Base-by-base conservation (phyloP, 768 basidiomycete genomes). In the Rhizopogon vesiculosus region DNA sequence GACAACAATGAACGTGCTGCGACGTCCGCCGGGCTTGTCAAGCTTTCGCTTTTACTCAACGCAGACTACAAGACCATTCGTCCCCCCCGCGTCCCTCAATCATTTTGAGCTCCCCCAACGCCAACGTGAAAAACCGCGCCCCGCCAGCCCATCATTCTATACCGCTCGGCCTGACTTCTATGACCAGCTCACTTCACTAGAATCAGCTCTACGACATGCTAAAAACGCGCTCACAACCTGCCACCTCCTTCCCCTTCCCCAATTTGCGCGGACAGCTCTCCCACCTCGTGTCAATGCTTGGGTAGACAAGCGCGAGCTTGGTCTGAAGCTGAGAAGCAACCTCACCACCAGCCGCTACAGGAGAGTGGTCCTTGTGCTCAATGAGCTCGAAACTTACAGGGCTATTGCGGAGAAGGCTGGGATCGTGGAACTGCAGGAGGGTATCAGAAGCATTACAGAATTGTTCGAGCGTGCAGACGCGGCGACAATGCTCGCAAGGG, bases 121-220 rank as follows among this genome's bases (percentile, higher is more conserved):
- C 5, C 42, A 35, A 33, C 33, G 7, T 3, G 25, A 41, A 50
- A 53, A 57, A 25, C 56, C 61, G 13, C 64, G 62, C 55, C 91
- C 91, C 0, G 70, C 77, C 18, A 88, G 91, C 7, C 83, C 91
- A 19, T 83, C 82, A 46, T 95, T 93, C 74, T 97, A 91, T 75
- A 92, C 93, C 16, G 87, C 86, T 15, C 84, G 87, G 35, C 75
- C 89, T 1, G 74, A 75, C 22, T 94, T 85, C 74, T 85, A 85
- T 68, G 89, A 94, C 69, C 81, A 84, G 54, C 70, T 94, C 42
- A 72, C 75, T 43, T 73, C 79, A 42, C 80, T 96, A 16, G 84
- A 93, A 64, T 73, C 73, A 10, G 86, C 89, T 51, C 76, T 89
- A 31, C 67, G 76, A 29, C 72, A 78, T 42, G 74, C 85, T 3